Conservation (phyloP, 805 yeast genomes). For the Pichia cephalocereana region DNA sequence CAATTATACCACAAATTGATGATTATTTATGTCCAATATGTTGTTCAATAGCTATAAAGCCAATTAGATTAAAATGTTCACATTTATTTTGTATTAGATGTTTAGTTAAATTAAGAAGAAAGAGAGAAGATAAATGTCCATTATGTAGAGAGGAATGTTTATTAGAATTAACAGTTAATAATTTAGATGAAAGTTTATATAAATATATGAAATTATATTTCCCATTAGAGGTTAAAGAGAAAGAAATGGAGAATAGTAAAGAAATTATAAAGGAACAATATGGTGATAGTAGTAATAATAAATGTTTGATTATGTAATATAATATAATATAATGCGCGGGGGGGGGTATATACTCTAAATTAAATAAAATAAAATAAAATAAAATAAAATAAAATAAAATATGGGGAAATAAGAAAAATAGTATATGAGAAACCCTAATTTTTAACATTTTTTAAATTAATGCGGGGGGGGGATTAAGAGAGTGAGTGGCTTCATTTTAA, state of each 20-base stretch:
- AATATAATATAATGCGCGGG: no score
- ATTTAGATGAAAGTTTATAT: slow-evolving; percentile 48
- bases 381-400: no score
- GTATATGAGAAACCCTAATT: no score
- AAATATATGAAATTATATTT: slow-evolving; percentile 48
- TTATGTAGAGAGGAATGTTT: slow-evolving; percentile 52
- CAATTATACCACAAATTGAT: slow-evolving; percentile 61
- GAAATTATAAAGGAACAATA: slow-evolving; percentile 37
- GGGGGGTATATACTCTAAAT: no score
- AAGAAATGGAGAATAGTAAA: slow-evolving; percentile 44
- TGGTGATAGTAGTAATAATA: slow-evolving; percentile 12
- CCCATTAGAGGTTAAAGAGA: slow-evolving; percentile 58
- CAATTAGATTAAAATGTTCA: slow-evolving; percentile 52
- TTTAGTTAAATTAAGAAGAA: slow-evolving; percentile 55
- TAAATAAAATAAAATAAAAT: no score
- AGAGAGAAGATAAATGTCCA: slow-evolving; percentile 54
- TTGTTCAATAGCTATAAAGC: slow-evolving; percentile 60
- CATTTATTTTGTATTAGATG: slow-evolving; percentile 71
- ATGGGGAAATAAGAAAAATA: no score
- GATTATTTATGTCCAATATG: slow-evolving; percentile 74
- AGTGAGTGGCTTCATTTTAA: no score
- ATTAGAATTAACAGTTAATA: slow-evolving; percentile 46
- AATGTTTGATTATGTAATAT: no score
- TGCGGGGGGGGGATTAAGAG: no score
- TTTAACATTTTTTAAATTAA: no score